Percentiles rank a stretch among this genome's conserved stretches.
Evolutionary conservation across 2,329 filamentous ascomycete genomes (phyloP).

Genomic region (Phaeomoniella chlamydospora): DNA sequence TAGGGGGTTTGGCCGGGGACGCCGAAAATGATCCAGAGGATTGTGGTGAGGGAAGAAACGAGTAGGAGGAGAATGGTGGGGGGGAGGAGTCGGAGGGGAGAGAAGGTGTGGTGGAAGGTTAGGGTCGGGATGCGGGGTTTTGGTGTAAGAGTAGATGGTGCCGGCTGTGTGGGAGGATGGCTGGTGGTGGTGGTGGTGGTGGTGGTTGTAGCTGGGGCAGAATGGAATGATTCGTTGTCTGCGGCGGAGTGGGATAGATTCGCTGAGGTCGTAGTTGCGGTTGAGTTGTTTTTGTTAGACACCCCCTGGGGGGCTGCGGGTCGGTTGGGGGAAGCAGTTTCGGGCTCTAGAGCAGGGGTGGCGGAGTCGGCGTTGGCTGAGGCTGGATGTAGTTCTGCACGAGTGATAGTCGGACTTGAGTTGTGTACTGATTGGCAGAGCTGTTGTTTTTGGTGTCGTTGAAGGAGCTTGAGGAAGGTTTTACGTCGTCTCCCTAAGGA

Average conservation of each 20-base stretch:
- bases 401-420: background rate
- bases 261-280: too few species aligned
- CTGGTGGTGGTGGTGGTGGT: background rate
- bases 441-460: constrained; percentile 6
- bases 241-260: too few species aligned
- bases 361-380: background rate
- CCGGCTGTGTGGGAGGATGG: background rate
- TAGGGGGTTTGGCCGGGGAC: constrained; percentile 6
- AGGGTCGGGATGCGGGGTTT: background rate
- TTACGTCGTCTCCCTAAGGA: constrained; percentile 8
- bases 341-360: background rate
- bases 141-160: background rate
- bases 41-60: constrained; percentile 5
- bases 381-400: background rate
- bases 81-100: constrained; percentile 4
- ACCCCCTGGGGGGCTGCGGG: too few species aligned
- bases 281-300: background rate
- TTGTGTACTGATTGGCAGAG: background rate
- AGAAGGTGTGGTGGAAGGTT: constrained; percentile 9
- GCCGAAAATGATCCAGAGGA: constrained; percentile 12
- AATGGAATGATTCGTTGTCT: background rate
- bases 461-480: constrained; percentile 11
- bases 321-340: too few species aligned
- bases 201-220: background rate
- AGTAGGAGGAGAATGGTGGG: constrained; percentile 4